Percentiles rank a stretch among this genome's conserved stretches.
Evolutionary conservation across 306 rosid species (phyloP).

Genomic region (Cucurbita pepo): DNA sequence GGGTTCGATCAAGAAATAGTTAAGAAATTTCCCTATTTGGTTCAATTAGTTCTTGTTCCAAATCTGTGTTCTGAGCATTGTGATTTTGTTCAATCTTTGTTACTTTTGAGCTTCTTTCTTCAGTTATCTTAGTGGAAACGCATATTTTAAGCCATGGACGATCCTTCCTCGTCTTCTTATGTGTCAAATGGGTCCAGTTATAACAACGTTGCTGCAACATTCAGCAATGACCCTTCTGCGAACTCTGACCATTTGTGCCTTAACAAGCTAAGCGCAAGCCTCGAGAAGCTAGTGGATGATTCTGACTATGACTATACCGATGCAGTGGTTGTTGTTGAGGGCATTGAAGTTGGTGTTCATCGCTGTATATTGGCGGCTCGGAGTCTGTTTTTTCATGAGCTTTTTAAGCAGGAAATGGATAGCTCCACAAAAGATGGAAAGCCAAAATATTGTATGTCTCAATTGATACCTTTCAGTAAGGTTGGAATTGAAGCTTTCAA

Average conservation of each 20-base stretch:
- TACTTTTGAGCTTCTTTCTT: background rate
- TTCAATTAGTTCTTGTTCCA: background rate
- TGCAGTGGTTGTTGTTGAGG: slow-evolving; percentile 66
- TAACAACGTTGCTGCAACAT: slow-evolving; percentile 26
- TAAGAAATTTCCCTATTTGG: background rate
- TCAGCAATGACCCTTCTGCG: slow-evolving; percentile 22
- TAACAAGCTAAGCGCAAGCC: slow-evolving; percentile 56
- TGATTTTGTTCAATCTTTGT: background rate
- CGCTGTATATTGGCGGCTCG: slow-evolving; percentile 67
- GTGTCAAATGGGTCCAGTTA: slow-evolving; percentile 52
- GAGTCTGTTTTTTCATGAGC: slow-evolving; percentile 60
- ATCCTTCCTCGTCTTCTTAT: slow-evolving; percentile 52
- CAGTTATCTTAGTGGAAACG: slow-evolving; percentile 7
- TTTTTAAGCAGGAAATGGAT: slow-evolving; percentile 43
- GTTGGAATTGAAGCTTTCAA: slow-evolving; percentile 63
- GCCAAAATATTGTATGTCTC: slow-evolving; percentile 53
- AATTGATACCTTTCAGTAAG: slow-evolving; percentile 42
- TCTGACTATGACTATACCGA: slow-evolving; percentile 54
- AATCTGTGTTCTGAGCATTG: background rate
- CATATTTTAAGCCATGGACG: slow-evolving; percentile 41
- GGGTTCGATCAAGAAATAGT: background rate
- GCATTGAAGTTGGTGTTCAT: slow-evolving; percentile 42
- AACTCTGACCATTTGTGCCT: slow-evolving; percentile 47
- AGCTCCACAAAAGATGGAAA: slow-evolving; percentile 34
- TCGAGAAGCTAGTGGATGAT: slow-evolving; percentile 58